Percentiles rank a stretch among this genome's conserved stretches.
Evolutionary conservation across 768 basidiomycete genomes (phyloP).

Genomic region (Termitomyces sp.): DNA sequence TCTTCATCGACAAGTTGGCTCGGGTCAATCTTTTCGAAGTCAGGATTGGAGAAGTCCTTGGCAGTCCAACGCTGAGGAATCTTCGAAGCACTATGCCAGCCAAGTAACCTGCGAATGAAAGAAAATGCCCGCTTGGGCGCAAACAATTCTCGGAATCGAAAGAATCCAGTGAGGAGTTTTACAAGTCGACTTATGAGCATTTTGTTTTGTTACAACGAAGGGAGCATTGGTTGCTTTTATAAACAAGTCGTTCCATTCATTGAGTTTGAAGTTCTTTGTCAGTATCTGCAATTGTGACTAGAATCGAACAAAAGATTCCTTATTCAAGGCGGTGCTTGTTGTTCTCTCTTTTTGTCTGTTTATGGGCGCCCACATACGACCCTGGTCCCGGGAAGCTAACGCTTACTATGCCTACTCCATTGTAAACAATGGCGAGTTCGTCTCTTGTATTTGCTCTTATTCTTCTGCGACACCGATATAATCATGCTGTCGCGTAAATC

Average conservation of each 20-base stretch:
- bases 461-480: too few relatives aligned
- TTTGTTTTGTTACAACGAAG: neutral
- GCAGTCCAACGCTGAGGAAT: neutral
- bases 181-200: neutral
- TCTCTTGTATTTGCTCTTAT: too few relatives aligned
- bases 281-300: neutral
- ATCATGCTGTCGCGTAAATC: too few relatives aligned
- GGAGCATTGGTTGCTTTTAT: neutral
- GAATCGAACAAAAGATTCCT: neutral
- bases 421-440: too few relatives aligned
- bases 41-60: neutral
- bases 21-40: neutral
- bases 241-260: too few relatives aligned
- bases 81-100: too few relatives aligned
- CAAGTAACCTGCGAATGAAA: too few relatives aligned
- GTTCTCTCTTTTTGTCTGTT: neutral
- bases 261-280: too few relatives aligned
- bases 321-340: neutral
- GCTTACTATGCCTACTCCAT: too few relatives aligned
- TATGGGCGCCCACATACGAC: too few relatives aligned
- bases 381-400: too few relatives aligned
- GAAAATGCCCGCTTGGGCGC: neutral
- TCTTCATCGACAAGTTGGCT: conserved; percentile 15
- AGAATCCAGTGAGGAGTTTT: neutral
- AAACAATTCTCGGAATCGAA: neutral